Percentiles rank a stretch among this genome's conserved stretches.
Evolutionary conservation across 164 flowering plant genomes (phyloP).

Genomic region (Magnolia changhungtana): DNA sequence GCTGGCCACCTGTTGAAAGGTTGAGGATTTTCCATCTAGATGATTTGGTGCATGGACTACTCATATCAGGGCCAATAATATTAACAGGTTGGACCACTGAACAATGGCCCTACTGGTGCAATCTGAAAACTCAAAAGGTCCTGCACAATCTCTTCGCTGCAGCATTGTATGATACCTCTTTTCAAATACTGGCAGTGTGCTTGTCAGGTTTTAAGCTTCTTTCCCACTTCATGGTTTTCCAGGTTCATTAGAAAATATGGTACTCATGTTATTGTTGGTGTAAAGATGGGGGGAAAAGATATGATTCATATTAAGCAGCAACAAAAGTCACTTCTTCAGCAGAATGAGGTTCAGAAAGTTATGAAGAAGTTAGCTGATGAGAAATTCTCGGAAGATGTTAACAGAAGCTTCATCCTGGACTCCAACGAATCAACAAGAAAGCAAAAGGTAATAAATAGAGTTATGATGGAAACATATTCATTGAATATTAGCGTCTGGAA

Average conservation of each 20-base stretch:
- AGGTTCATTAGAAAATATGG: slow-evolving; percentile 89
- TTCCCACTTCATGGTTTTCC: slow-evolving; percentile 14
- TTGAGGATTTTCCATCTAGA: background rate
- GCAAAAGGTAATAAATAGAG: slow-evolving; percentile 41
- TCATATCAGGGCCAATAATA: background rate
- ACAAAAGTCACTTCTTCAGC: slow-evolving; percentile 50
- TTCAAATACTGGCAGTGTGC: background rate
- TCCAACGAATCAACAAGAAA: slow-evolving; percentile 35
- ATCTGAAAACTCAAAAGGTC: background rate
- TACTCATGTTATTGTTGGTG: slow-evolving; percentile 79
- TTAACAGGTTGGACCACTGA: background rate
- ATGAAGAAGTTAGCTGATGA: slow-evolving; percentile 70
- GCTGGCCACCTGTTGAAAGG: background rate
- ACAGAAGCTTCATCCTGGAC: slow-evolving; percentile 16
- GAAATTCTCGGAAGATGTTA: slow-evolving; percentile 47
- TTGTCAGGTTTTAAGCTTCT: slow-evolving; percentile 2
- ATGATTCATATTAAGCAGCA: slow-evolving; percentile 74
- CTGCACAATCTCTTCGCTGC: background rate
- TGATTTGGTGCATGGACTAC: background rate
- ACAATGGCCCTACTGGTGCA: background rate
- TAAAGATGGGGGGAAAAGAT: slow-evolving; percentile 95
- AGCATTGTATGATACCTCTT: background rate
- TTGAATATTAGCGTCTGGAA: background rate
- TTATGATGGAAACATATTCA: background rate
- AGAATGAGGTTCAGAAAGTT: slow-evolving; percentile 61